A percentile compares a stretch with the other conserved stretches of the same genome.
These are phyloP conservation scores for Hypoxylon sp. DNA, from an alignment of 2,329 filamentous ascomycete genomes.

Conservation along the genomic window DNA sequence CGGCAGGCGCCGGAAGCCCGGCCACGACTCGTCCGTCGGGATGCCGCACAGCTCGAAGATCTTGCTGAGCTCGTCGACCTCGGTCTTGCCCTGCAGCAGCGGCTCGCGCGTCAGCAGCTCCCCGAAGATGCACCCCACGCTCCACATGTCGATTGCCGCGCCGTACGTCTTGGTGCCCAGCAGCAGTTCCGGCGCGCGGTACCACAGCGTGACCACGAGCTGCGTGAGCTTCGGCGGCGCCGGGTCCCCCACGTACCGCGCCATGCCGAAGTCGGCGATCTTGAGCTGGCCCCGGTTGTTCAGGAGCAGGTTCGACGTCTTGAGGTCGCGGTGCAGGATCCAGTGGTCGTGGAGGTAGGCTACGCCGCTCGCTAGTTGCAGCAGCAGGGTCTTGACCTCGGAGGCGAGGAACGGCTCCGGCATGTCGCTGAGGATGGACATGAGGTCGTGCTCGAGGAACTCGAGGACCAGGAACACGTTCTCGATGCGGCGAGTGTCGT, in stretches of 20 bases:
- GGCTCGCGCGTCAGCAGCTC: slow-evolving; percentile 89
- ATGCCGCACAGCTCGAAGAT: slow-evolving; percentile 93
- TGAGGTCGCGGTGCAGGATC: slow-evolving; percentile 95
- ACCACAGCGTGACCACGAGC: slow-evolving; percentile 97
- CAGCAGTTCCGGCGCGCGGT: slow-evolving; percentile 90
- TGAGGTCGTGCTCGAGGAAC: slow-evolving; percentile 97
- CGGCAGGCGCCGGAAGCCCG: slow-evolving; percentile 86
- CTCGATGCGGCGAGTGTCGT: slow-evolving; percentile 58
- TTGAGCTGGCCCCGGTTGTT: slow-evolving; percentile 96
- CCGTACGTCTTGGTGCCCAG: slow-evolving; percentile 84
- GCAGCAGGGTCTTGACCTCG: slow-evolving; percentile 90
- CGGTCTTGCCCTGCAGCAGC: slow-evolving; percentile 88
- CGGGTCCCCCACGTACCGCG: slow-evolving; percentile 87
- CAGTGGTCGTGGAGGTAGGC: slow-evolving; percentile 89
- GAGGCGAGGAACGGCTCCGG: slow-evolving; percentile 91
- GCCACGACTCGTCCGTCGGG: slow-evolving; percentile 87
- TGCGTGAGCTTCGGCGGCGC: slow-evolving; percentile 83
- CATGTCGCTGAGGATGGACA: slow-evolving; percentile 94
- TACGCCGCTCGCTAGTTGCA: slow-evolving; percentile 85
- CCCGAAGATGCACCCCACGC: slow-evolving; percentile 93
- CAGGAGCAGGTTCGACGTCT: slow-evolving; percentile 93
- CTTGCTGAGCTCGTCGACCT: slow-evolving; percentile 88
- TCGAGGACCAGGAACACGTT: slow-evolving; percentile 96
- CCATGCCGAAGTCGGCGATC: slow-evolving; percentile 98
- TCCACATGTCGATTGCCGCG: slow-evolving; percentile 91